Percentiles rank a stretch among this genome's conserved stretches.
These are phyloP conservation scores for Phytophthora nicotianae DNA, from an alignment of 352 stramenopile genomes.

Conservation along the genomic window DNA sequence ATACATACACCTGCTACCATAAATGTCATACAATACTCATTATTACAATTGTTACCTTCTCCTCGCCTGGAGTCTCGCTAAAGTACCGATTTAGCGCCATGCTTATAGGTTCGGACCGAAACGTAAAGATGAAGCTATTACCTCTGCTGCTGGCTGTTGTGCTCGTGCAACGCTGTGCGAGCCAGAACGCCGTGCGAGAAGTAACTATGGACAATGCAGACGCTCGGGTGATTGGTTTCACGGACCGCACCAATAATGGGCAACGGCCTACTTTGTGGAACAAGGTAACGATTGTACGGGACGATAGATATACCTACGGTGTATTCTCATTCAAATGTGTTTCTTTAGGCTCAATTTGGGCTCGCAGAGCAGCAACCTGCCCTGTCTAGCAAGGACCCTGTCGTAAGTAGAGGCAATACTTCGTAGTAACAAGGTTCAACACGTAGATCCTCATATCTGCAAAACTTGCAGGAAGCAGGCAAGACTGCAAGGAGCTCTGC, in stretches of 20 bases:
- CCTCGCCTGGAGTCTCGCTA: no score
- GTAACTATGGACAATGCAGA: constrained; percentile 12
- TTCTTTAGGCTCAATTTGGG: constrained; percentile 8
- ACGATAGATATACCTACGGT: neutral
- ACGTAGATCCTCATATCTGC: neutral
- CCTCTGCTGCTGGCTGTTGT: neutral
- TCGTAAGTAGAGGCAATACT: constrained; percentile 1
- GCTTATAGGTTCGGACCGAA: no score
- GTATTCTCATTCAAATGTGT: neutral
- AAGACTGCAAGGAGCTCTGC: neutral
- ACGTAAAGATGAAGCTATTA: constrained; percentile 15
- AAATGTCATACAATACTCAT: constrained; percentile 26
- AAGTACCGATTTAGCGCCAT: no score
- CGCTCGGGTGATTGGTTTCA: constrained; percentile 6
- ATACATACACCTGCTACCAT: constrained; percentile 16
- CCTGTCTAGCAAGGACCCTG: neutral
- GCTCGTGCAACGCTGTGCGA: constrained; percentile 6
- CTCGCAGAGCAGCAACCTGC: constrained; percentile 15
- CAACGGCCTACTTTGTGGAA: constrained; percentile 3
- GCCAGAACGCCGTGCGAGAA: constrained; percentile 10
- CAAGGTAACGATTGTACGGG: constrained; percentile 10
- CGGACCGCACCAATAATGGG: neutral
- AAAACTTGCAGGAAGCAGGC: neutral
- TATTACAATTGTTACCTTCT: neutral
- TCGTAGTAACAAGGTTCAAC: neutral